Base-by-base conservation (phyloP, 225 moss, liverwort and hornwort species). In the Marchantia paleacea region DNA sequence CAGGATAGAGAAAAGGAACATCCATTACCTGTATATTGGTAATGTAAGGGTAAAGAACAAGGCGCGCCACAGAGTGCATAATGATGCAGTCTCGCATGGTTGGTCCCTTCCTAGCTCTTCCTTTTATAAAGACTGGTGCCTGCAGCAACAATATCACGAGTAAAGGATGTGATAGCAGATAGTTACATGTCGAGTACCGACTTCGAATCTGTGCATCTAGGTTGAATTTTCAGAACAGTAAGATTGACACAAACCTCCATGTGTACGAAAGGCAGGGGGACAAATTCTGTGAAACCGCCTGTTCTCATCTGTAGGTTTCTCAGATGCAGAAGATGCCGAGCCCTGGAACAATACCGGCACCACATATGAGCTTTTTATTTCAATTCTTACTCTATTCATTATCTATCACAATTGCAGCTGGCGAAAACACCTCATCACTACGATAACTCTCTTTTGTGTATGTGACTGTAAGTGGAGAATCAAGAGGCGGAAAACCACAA, bases 211-310 rank as follows among this genome's bases (percentile, higher is more conserved):
- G 55, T 49, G 49, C 48, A 54, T 62, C 5, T 52, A 15, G 11
- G 16, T 25, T 22, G 52, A 78, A 5, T 31, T 51, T 20, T n/a
- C 20, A 26, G 2, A 29, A 6, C 11, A 54, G 52, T 11, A 4
- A 55, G 55, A 74, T 7, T 54, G 80, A 68, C 65, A 68, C 72
- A 76, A 31, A 96, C 96, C 96, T 96, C 87, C 96, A 96, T 96
- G 47, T 96, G 96, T 67, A 96, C 96, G 75, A 96, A 96, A 62
- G 96, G 96, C 77, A 96, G 89, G 68, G 96, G 94, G 49, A 96
- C 96, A 87, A 96, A 96, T 83, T 96, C 96, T 24, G 96, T 88
- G 81, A 96, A 94, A 47, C 96, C 94, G 50, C 92, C 89, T 55
- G 94, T 94, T 80, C 85, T 89, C 85, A 83, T 92, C 74, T 92